A percentile compares a stretch with the other conserved stretches of the same genome.
These are phyloP conservation scores for Cardamine occulta DNA, from an alignment of 345 rosid species.

Conservation along the genomic window DNA sequence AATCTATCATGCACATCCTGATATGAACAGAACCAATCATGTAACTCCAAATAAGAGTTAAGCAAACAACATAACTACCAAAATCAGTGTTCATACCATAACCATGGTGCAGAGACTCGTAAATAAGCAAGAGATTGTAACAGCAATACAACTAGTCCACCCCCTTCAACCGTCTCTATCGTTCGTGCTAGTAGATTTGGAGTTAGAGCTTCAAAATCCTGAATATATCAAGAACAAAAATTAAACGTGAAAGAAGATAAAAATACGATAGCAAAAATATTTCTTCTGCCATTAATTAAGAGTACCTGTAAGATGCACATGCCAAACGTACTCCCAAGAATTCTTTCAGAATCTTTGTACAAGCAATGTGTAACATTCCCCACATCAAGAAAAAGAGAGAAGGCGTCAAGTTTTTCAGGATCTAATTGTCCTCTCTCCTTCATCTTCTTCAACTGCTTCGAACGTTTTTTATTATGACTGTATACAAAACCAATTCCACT, in stretches of 20 bases:
- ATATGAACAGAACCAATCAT: conserved; percentile 40
- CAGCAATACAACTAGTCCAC: conserved; percentile 80
- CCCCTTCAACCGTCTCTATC: conserved; percentile 96
- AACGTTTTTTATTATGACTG: conserved; percentile 92
- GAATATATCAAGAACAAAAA: conserved; percentile 24
- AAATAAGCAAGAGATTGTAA: conserved; percentile 78
- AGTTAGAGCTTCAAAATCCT: conserved; percentile 99
- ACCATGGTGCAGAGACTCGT: conserved; percentile 94
- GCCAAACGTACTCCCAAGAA: conserved; percentile 96
- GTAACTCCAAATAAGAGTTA: conserved; percentile 21
- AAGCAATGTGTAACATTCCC: conserved; percentile 79
- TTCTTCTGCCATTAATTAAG: neutral
- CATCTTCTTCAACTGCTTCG: conserved; percentile 81
- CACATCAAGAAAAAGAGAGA: conserved; percentile 85
- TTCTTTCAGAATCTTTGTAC: conserved; percentile 87
- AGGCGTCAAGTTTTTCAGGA: conserved; percentile 92
- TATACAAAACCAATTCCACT: conserved; percentile 37
- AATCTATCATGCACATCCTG: conserved; percentile 98
- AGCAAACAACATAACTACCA: conserved; percentile 9
- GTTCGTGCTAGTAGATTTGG: conserved; percentile 97
- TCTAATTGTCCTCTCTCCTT: conserved; percentile 91
- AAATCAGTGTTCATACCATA: conserved; percentile 63
- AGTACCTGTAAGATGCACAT: conserved; percentile 92
- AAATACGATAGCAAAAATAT: neutral
- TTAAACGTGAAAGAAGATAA: conserved; percentile 6